phyloP scores from a whole-genome alignment of 257 asterid genomes.

The Capsicum rhomboideum region DNA sequence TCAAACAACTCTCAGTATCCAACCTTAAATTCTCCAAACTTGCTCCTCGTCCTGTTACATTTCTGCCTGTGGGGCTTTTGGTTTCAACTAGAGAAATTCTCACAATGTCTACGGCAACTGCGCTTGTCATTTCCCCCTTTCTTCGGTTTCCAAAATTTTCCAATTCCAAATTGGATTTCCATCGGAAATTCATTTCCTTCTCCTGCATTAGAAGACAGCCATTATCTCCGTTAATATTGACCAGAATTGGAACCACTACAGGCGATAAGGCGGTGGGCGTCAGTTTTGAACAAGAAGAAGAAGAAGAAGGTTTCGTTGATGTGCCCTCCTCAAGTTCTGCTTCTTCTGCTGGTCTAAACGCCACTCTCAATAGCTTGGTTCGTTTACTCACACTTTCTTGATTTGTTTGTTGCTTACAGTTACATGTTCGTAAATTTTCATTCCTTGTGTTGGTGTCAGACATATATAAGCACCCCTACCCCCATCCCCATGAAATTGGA shows the following conservation, averaged over 20 bases:
- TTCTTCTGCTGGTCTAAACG: not conserved
- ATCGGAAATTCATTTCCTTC: not conserved
- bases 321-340: not conserved
- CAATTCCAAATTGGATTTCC: not conserved
- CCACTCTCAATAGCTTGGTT: conserved; percentile 13
- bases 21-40: not conserved
- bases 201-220: not conserved
- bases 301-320: not conserved
- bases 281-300: not conserved
- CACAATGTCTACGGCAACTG: not conserved
- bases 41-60: not conserved
- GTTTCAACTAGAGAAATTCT: not conserved
- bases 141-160: not conserved
- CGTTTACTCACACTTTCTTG: not conserved
- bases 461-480: not conserved
- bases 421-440: not conserved
- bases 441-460: not conserved
- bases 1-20: not conserved
- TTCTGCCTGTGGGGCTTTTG: not conserved
- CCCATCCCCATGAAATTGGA: not conserved
- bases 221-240: not conserved
- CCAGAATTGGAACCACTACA: not conserved
- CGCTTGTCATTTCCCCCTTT: not conserved
- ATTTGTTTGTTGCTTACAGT: not conserved
- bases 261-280: not conserved